phyloP scores from a whole-genome alignment of 805 yeast genomes.

The Cyberlindnera maritima region DNA sequence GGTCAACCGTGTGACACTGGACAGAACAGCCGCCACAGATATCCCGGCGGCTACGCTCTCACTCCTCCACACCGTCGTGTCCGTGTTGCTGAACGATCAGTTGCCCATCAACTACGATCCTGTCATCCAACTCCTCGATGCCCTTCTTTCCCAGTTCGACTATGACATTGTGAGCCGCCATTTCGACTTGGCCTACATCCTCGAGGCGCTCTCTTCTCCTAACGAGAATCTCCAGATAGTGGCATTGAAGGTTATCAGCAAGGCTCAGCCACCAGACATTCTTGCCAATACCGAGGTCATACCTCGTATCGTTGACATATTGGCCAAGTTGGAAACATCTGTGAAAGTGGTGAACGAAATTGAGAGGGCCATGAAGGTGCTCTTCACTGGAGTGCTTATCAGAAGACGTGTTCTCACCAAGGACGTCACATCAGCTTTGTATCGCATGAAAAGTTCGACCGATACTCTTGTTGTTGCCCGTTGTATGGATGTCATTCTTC shows the following conservation, averaged over 20 bases:
- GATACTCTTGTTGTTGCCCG: constrained; percentile 12
- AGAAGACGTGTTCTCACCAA: constrained; percentile 21
- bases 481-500: constrained; percentile 12
- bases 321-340: constrained; percentile 7
- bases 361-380: constrained; percentile 16
- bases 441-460: constrained; percentile 9
- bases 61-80: constrained; percentile 1
- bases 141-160: constrained; percentile 11
- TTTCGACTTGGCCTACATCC: constrained; percentile 17
- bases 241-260: constrained; percentile 21
- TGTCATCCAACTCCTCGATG: constrained; percentile 18
- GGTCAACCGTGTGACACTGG: constrained; percentile 8
- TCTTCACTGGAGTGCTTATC: constrained; percentile 19
- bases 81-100: constrained; percentile 1
- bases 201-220: constrained; percentile 21
- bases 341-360: constrained; percentile 20
- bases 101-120: constrained; percentile 15
- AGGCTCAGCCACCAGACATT: constrained; percentile 25
- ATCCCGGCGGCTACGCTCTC: constrained; percentile 3
- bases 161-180: constrained; percentile 19
- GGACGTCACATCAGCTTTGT: constrained; percentile 7
- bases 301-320: constrained; percentile 10
- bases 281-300: constrained; percentile 24
- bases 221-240: constrained; percentile 19
- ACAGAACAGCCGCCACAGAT: constrained; percentile 5